phyloP scores from a whole-genome alignment of 768 basidiomycete species.

The Daedalea quercina region DNA sequence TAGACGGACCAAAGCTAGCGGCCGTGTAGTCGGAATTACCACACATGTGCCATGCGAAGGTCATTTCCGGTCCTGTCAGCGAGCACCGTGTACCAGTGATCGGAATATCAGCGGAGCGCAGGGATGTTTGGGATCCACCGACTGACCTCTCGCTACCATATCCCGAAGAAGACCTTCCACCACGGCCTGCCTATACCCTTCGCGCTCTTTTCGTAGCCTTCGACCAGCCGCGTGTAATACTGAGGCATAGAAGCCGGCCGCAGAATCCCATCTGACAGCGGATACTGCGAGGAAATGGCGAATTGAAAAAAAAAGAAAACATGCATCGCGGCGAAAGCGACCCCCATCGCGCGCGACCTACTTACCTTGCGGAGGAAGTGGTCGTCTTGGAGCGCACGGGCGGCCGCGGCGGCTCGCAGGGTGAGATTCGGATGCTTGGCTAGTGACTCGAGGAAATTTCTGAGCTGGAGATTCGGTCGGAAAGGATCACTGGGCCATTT shows the following conservation, averaged over 20 bases:
- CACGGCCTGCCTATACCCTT: slow-evolving; percentile 72
- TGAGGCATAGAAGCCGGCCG: slow-evolving; percentile 65
- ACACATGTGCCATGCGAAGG: too few relatives aligned
- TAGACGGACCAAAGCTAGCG: too few relatives aligned
- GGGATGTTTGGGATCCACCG: background rate
- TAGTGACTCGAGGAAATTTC: slow-evolving; percentile 55
- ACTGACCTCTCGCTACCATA: slow-evolving; percentile 44
- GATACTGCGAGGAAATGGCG: slow-evolving; percentile 43
- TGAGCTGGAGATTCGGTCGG: slow-evolving; percentile 70
- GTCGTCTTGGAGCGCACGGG: slow-evolving; percentile 47
- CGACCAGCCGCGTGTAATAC: slow-evolving; percentile 67
- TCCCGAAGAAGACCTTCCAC: slow-evolving; percentile 80
- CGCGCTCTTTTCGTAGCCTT: slow-evolving; percentile 69
- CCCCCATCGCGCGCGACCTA: background rate
- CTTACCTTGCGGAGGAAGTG: slow-evolving; percentile 53
- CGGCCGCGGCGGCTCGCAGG: slow-evolving; percentile 50
- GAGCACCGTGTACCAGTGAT: too few relatives aligned
- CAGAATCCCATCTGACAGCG: slow-evolving; percentile 54
- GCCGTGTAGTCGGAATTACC: too few relatives aligned
- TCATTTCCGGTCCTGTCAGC: too few relatives aligned
- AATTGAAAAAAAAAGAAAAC: background rate
- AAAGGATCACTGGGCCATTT: slow-evolving; percentile 71
- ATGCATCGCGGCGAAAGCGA: background rate
- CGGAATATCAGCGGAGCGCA: slow-evolving; percentile 11
- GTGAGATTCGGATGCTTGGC: slow-evolving; percentile 66